Evolutionary conservation across 2,329 filamentous ascomycete genomes (phyloP).

Genomic region (Hypomyces perniciosus): DNA sequence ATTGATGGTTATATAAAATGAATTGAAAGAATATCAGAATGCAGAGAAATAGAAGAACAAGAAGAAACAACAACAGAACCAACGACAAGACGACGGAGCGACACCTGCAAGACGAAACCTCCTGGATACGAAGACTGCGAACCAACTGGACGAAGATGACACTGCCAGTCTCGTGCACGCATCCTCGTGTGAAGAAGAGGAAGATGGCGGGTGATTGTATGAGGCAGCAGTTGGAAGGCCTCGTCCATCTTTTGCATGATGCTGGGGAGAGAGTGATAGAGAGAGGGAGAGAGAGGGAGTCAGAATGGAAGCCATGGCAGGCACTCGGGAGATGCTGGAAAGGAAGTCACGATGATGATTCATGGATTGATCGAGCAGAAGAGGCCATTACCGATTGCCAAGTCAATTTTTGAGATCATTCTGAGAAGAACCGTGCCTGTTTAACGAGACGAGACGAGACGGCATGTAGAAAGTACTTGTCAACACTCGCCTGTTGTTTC

Average conservation of each 20-base stretch:
- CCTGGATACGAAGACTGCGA: conserved; percentile 14
- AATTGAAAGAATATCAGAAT: conserved; percentile 1
- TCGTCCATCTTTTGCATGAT: background rate
- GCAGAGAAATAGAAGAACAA: conserved; percentile 17
- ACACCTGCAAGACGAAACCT: conserved; percentile 4
- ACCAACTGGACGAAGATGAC: conserved; percentile 17
- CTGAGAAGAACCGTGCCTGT: too few relatives aligned
- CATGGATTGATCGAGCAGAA: background rate
- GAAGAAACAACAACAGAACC: conserved; percentile 15
- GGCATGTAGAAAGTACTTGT: background rate
- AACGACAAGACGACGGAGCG: conserved; percentile 1
- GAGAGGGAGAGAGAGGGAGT: too few relatives aligned
- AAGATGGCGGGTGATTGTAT: conserved; percentile 7
- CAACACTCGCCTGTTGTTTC: background rate
- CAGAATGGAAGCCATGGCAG: background rate
- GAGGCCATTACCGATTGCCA: too few relatives aligned
- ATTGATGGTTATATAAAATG: conserved; percentile 7
- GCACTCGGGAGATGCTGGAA: background rate
- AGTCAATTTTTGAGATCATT: too few relatives aligned
- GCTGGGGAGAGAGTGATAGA: background rate
- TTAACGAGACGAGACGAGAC: too few relatives aligned
- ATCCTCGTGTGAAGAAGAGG: conserved; percentile 10
- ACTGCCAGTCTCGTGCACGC: conserved; percentile 13
- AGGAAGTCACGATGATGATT: background rate
- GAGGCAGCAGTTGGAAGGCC: background rate